A percentile compares a stretch with the other conserved stretches of the same genome.
Evolutionary conservation across 2,329 filamentous ascomycete species (phyloP).

Genomic region (Annulohypoxylon truncatum): DNA sequence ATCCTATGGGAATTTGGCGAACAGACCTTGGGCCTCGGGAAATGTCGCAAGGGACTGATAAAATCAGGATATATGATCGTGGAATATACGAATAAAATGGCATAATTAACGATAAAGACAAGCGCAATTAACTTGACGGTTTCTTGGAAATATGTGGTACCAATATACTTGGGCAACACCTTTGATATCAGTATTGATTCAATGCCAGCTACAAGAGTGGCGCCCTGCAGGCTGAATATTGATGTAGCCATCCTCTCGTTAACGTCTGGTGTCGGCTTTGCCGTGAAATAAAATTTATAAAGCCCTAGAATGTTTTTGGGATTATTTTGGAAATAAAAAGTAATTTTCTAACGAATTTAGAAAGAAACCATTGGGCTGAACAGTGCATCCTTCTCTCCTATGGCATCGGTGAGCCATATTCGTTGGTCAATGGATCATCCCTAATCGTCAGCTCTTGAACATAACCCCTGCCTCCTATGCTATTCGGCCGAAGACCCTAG

Average conservation of each 20-base stretch:
- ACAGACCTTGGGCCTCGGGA: slow-evolving; percentile 42
- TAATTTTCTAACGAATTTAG: too few relatives aligned
- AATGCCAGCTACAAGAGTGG: slow-evolving; percentile 41
- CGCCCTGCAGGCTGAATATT: slow-evolving; percentile 43
- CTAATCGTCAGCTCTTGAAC: background rate
- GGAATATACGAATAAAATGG: slow-evolving; percentile 34
- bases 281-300: background rate
- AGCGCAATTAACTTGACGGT: slow-evolving; percentile 17
- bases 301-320: too few relatives aligned
- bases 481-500: background rate
- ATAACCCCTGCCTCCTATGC: background rate
- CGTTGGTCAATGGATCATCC: too few relatives aligned
- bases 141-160: slow-evolving; percentile 13
- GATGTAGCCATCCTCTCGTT: slow-evolving; percentile 14
- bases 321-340: too few relatives aligned
- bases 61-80: slow-evolving; percentile 41
- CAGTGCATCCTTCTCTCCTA: background rate
- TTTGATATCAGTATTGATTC: slow-evolving; percentile 49
- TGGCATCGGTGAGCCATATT: background rate
- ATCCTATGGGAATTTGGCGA: background rate
- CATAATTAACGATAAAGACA: slow-evolving; percentile 39
- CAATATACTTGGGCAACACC: slow-evolving; percentile 26
- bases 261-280: background rate
- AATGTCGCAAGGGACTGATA: slow-evolving; percentile 41
- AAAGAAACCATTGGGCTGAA: background rate